Evolutionary conservation across 192 early-diverging fungal species (phyloP), one percentile per base, ranked within the genome.

Genomic region (Entomortierella beljakovae): DNA sequence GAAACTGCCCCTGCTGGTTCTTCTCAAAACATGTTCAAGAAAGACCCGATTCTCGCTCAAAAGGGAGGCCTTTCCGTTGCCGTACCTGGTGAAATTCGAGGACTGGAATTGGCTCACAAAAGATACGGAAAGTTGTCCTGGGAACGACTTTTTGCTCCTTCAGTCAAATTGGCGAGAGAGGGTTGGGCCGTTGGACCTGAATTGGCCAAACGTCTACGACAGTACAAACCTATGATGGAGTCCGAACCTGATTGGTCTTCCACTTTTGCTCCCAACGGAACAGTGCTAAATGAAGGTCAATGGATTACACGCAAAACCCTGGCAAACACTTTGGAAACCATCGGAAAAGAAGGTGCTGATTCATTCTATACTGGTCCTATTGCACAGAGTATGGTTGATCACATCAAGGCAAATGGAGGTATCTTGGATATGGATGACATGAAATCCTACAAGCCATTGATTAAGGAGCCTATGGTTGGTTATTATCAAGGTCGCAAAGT

Each of bases 31-130:
- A 97, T 99, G 96, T 97, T 89, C 83, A 80, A 87, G 46, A 61
- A 90, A 0, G 68, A 97, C 50, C 93, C 95, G 23, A 82, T 80
- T 32, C 61, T 81, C 8, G 94, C 95, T 4, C 88, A 89, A 68
- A 69, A 87, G 34, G 94, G 94, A 32, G 94, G 93, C 3, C 64
- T 94, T 28, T 70, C 90, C 35, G 86, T 94, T 20, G 94, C 88
- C 34, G 89, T 96, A 22, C 96, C 94, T 5, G 97, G 97, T 9
- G 97, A 98, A 69, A 85, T 98, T 29, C 87, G 92, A 16, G 97
- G 97, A 29, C 89, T 96, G 58, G 90, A 94, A 61, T 73, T 82
- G 23, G 95, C 95, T 0, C 94, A 97, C 64, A 81, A 84, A 40
- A 79, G 87, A 56, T 84, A 94, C 64, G 97, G 97, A 28, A 93